These are phyloP conservation scores for Pythium myriotylum DNA, from an alignment of 352 stramenopile species.

Conservation along the genomic window DNA sequence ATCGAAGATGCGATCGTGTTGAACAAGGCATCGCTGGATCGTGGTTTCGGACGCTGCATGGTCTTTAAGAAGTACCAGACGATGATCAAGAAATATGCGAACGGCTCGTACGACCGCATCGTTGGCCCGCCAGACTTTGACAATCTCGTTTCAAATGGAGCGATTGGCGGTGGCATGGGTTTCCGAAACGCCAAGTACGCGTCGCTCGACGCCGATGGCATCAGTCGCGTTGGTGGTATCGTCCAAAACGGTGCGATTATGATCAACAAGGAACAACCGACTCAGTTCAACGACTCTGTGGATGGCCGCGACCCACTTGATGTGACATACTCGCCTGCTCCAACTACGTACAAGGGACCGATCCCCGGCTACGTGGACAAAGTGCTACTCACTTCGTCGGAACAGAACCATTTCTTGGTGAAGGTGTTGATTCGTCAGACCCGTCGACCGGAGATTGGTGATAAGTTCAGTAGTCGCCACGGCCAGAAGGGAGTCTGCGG, in stretches of 20 bases:
- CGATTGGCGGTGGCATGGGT: conserved; percentile 41
- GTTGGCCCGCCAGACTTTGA: conserved; percentile 91
- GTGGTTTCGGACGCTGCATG: conserved; percentile 99
- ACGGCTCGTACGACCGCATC: conserved; percentile 96
- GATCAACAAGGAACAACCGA: conserved; percentile 98
- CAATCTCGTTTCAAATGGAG: conserved; percentile 55
- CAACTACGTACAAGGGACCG: conserved; percentile 95
- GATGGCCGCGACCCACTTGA: conserved; percentile 74
- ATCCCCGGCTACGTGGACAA: conserved; percentile 98
- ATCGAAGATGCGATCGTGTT: conserved; percentile 99
- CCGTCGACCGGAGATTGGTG: conserved; percentile 97
- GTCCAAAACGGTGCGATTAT: conserved; percentile 96
- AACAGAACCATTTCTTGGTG: conserved; percentile 98
- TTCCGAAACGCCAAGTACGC: conserved; percentile 92
- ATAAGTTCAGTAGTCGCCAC: conserved; percentile 99
- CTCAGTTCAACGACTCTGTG: conserved; percentile 91
- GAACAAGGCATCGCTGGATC: conserved; percentile 97
- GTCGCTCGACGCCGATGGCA: conserved; percentile 97
- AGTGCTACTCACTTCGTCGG: conserved; percentile 98
- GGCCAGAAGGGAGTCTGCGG: conserved; percentile 99
- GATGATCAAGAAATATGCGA: conserved; percentile 97
- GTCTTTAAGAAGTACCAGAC: conserved; percentile 98
- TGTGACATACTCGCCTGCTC: conserved; percentile 82
- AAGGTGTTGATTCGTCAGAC: conserved; percentile 98
- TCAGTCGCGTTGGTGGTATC: conserved; percentile 85